Conservation (phyloP, 768 basidiomycete genomes). For the Tulasnella sp. region DNA sequence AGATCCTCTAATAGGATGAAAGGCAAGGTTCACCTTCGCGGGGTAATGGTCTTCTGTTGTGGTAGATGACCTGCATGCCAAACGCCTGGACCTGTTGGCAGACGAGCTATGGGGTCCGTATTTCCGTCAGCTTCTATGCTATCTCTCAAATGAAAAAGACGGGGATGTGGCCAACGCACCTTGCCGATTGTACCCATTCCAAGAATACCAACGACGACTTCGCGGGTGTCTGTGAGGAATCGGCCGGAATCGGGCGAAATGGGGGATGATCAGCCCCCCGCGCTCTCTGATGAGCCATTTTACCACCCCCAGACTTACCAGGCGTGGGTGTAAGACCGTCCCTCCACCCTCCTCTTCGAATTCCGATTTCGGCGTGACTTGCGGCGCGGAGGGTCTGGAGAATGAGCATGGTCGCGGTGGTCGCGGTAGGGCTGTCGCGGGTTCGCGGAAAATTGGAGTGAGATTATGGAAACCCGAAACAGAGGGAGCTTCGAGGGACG, state of each 20-base stretch:
- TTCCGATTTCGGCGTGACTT: slow-evolving; percentile 32
- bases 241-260: slow-evolving; percentile 17
- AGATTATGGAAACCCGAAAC: slow-evolving; percentile 18
- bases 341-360: slow-evolving; percentile 33
- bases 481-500: slow-evolving; percentile 1
- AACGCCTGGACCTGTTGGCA: slow-evolving; percentile 35
- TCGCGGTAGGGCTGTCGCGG: slow-evolving; percentile 29
- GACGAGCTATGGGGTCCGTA: slow-evolving; percentile 17
- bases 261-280: not conserved
- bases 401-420: slow-evolving; percentile 32
- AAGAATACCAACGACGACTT: slow-evolving; percentile 38
- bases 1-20: not conserved
- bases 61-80: slow-evolving; percentile 39
- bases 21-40: slow-evolving; percentile 28
- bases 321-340: slow-evolving; percentile 28
- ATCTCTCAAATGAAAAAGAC: slow-evolving; percentile 12
- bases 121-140: not conserved
- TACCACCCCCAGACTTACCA: slow-evolving; percentile 16
- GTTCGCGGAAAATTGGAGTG: slow-evolving; percentile 11
- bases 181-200: slow-evolving; percentile 42
- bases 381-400: slow-evolving; percentile 32
- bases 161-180: slow-evolving; percentile 27
- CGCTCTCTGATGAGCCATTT: not conserved
- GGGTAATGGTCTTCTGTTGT: slow-evolving; percentile 35
- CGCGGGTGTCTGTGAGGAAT: slow-evolving; percentile 29